These are phyloP conservation scores for Fagopyrum homotropicum DNA, from an alignment of 148 eudicot genomes.

Conservation along the genomic window DNA sequence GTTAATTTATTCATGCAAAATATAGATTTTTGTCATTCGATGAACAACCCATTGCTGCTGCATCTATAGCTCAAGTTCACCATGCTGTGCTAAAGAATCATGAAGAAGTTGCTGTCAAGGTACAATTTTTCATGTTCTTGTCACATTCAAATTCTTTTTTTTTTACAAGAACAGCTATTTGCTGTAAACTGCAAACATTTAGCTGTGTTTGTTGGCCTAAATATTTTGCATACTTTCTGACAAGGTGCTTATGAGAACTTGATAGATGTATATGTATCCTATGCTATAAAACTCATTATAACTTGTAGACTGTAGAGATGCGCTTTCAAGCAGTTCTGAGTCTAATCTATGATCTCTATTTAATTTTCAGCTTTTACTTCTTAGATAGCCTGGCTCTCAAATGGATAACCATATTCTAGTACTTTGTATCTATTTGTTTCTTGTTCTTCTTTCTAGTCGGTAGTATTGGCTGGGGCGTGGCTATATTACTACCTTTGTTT, in stretches of 20 bases:
- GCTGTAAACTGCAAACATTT: constrained; percentile 1
- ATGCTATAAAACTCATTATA: neutral
- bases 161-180: neutral
- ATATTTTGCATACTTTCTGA: neutral
- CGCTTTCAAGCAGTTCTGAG: neutral
- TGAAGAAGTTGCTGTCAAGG: constrained; percentile 93
- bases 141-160: neutral
- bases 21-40: constrained; percentile 71
- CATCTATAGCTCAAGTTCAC: constrained; percentile 97
- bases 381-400: neutral
- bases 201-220: constrained; percentile 1
- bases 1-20: constrained; percentile 16
- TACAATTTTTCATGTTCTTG: constrained; percentile 14
- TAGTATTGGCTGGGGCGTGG: neutral
- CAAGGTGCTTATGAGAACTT: neutral
- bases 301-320: neutral
- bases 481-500: neutral
- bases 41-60: constrained; percentile 90
- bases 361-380: neutral
- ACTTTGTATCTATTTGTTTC: neutral
- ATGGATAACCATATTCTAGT: neutral
- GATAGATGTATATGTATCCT: neutral
- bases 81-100: constrained; percentile 55
- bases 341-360: neutral
- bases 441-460: neutral